phyloP scores from a whole-genome alignment of 306 rosid species.

The Cucumis sativus region Cucumber_9930_V3 NC_026660.2:5252001-5252500 shows the following conservation, averaged over 20 bases:
- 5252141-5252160: background rate
- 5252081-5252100: conserved; percentile 94
- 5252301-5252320: conserved; percentile 59
- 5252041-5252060: conserved; percentile 81
- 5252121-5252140: conserved; percentile 11
- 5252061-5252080: conserved; percentile 71
- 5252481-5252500: background rate
- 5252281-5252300: conserved; percentile 98
- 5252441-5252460: background rate
- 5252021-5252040: conserved; percentile 95
- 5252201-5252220: background rate
- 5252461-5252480: background rate
- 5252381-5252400: conserved; percentile 85
- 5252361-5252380: conserved; percentile 84
- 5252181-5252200: background rate
- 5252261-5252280: conserved; percentile 30
- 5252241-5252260: background rate
- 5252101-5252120: conserved; percentile 87
- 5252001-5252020: conserved; percentile 98
- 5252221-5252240: background rate
- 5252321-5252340: conserved; percentile 55
- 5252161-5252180: background rate
- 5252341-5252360: conserved; percentile 84
- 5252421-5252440: conserved; percentile 84
- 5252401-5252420: conserved; percentile 61